A percentile compares a stretch with the other conserved stretches of the same genome.
Conservation (phyloP, 345 rosid genomes). For the Melaleuca quinquenervia region DNA sequence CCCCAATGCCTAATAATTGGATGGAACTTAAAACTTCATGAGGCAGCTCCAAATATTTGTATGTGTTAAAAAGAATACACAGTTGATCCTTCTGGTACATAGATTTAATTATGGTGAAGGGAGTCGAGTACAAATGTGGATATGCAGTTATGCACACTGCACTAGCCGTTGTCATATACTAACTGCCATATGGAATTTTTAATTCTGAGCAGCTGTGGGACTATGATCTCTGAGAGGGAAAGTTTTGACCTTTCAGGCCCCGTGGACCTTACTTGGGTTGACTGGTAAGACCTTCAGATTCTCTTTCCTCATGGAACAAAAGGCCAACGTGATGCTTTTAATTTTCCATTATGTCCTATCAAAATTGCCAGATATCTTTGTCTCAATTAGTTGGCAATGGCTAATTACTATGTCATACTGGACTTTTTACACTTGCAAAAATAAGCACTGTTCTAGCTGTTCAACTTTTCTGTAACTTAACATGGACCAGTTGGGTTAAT, state of each 20-base stretch:
- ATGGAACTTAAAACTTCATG: neutral
- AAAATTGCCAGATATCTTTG: neutral
- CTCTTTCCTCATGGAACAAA: neutral
- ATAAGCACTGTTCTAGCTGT: neutral
- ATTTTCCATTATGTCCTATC: neutral
- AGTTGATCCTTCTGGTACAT: neutral
- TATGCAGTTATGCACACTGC: neutral
- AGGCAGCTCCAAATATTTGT: neutral
- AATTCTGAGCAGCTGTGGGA: neutral
- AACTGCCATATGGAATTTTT: neutral
- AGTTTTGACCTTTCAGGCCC: conserved; percentile 60
- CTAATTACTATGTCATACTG: neutral
- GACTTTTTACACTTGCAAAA: neutral
- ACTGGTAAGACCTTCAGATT: conserved; percentile 38
- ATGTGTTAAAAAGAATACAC: neutral
- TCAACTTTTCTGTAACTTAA: neutral
- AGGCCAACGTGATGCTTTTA: neutral
- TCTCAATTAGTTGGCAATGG: neutral
- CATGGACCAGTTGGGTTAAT: neutral
- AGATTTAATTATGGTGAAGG: neutral
- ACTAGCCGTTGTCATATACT: neutral
- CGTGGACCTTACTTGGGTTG: conserved; percentile 43
- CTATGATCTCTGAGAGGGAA: conserved; percentile 53
- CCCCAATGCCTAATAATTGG: neutral
- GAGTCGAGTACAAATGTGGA: neutral